Base-by-base conservation (phyloP, 2,329 filamentous ascomycete species). In the Penicillium sp. region DNA sequence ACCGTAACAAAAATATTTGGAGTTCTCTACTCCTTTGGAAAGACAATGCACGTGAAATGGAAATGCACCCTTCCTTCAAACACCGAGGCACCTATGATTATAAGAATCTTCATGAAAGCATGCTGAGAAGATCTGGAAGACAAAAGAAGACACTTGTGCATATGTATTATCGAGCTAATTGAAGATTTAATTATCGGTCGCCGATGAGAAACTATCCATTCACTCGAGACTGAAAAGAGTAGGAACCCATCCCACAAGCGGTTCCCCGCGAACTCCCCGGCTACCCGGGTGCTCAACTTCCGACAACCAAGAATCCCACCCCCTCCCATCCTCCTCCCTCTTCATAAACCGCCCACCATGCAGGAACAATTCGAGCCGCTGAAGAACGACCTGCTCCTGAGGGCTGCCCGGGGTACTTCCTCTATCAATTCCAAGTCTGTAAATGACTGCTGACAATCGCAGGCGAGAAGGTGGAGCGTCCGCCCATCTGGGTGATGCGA, bases 401-500 rank as follows among this genome's bases (percentile, higher is more conserved):
- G 95, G 74, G 91, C 94, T 69, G 95, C 95, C 67, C 87, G 90
- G 84, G 95, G 93, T 96, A 79, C 49, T 63, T 63, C 17, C 34
- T 53, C 55, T 56, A 34, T 17, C 20, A 38, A 49, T n/a, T 47
- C 12, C 8, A 15, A 20, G n/a, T 39, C 3, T 6, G 1, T 3
- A 28, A 5, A 42, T 41, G 37, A 42, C 58, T 67, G 66, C 70
- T 62, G 58, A 68, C 59, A 55, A 66, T 67, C 66, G 55, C 72
- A 96, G 93, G 94, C 76, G 85, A 97, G 79, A 88, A 88, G 75
- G 91, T 98, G 67, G 92, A 97, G 79, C 88, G 95, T 65, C 90
- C 95, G 62, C 95, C 95, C 59, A 91, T 96, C 83, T 99, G 95
- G 95, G 92, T 99, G 75, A 99, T 99, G 95, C 90, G 95, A 79